phyloP scores from a whole-genome alignment of 73 alveolate species.

The Tetrahymena borealis region DNA sequence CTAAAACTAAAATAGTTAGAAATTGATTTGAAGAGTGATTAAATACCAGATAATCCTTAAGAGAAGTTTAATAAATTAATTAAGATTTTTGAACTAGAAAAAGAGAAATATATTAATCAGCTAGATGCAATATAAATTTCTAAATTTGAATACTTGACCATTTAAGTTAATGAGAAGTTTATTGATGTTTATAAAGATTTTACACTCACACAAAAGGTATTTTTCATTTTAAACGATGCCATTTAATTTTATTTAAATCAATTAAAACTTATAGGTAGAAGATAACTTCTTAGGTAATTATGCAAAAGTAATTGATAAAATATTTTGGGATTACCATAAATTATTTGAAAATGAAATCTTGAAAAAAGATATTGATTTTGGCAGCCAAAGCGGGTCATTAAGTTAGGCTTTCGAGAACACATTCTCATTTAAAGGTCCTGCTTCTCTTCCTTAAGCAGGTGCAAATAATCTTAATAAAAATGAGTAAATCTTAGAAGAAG shows the following conservation, averaged over 20 bases:
- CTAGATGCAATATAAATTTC: neutral
- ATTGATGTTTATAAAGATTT: neutral
- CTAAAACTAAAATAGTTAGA: conserved; percentile 17
- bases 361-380: neutral
- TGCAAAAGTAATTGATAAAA: neutral
- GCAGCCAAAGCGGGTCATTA: neutral
- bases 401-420: neutral
- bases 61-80: neutral
- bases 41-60: neutral
- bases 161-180: neutral
- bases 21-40: neutral
- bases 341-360: neutral
- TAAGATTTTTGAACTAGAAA: neutral
- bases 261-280: neutral
- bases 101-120: neutral
- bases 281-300: neutral
- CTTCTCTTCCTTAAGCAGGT: neutral
- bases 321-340: neutral
- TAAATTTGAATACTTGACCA: neutral
- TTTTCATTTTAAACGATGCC: neutral
- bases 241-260: neutral
- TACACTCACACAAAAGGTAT: neutral
- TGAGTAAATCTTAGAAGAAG: conserved; percentile 4
- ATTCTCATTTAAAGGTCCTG: neutral
- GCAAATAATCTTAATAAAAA: neutral